phyloP scores from a whole-genome alignment of 2,329 filamentous ascomycete genomes.

The Aspergillus quadrilineatus region DNA sequence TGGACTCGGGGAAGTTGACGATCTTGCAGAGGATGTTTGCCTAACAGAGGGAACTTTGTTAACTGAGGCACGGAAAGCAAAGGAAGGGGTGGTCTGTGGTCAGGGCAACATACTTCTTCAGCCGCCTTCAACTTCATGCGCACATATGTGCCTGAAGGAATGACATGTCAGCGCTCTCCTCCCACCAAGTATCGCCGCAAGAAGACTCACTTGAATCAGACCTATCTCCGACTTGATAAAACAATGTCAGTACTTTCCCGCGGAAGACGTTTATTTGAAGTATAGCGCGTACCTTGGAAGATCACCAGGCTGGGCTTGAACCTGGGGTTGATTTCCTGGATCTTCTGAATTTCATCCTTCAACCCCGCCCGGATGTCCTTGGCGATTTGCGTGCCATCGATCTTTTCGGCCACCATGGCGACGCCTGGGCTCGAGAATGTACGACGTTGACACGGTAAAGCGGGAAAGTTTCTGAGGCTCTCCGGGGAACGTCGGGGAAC shows the following conservation, averaged over 20 bases:
- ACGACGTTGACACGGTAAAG: conserved; percentile 22
- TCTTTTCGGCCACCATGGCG: conserved; percentile 82
- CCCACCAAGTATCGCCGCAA: conserved; percentile 8
- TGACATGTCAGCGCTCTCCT: conserved; percentile 24
- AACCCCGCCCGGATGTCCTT: conserved; percentile 84
- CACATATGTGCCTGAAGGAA: conserved; percentile 79
- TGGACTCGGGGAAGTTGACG: conserved; percentile 76
- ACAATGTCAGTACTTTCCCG: conserved; percentile 9
- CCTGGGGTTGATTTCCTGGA: conserved; percentile 77
- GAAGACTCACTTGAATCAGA: conserved; percentile 77
- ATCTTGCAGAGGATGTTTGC: conserved; percentile 88
- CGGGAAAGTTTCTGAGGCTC: conserved; percentile 18
- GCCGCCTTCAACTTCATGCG: conserved; percentile 99
- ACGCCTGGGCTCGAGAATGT: conserved; percentile 54
- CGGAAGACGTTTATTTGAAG: not conserved
- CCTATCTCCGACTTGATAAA: conserved; percentile 73
- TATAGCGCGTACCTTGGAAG: conserved; percentile 70
- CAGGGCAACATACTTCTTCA: conserved; percentile 64
- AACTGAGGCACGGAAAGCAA: conserved; percentile 6
- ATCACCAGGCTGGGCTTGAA: conserved; percentile 91
- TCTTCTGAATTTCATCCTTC: conserved; percentile 74
- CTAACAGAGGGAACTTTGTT: conserved; percentile 45
- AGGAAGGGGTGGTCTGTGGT: not conserved
- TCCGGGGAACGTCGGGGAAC: conserved; percentile 18
- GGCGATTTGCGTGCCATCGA: conserved; percentile 94